Percentiles rank a stretch among this genome's conserved stretches.
Evolutionary conservation across 371 early-diverging fungal species (phyloP).

Genomic region (Apophysomyces variabilis): DNA sequence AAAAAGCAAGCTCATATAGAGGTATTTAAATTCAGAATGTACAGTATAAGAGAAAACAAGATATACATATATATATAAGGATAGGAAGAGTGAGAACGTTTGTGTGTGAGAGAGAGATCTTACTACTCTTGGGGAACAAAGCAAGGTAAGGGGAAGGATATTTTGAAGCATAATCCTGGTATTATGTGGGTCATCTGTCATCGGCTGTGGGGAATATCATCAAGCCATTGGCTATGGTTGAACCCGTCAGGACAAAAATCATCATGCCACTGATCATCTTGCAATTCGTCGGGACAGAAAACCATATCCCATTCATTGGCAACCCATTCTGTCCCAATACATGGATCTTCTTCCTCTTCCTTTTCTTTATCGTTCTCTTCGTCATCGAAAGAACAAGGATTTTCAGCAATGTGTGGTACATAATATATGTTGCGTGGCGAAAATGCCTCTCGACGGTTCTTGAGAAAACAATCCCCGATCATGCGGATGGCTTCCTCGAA

Average conservation of each 20-base stretch:
- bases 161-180: no score
- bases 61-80: neutral
- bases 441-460: conserved; percentile 19
- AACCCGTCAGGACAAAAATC: neutral
- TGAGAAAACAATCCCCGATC: conserved; percentile 21
- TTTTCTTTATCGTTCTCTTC: neutral
- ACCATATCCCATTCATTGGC: neutral
- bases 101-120: no score
- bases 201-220: neutral
- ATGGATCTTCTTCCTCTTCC: neutral
- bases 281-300: neutral
- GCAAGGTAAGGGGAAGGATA: no score
- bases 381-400: neutral
- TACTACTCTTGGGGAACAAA: no score
- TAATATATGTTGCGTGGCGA: conserved; percentile 35
- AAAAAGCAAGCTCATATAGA: no score
- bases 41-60: neutral
- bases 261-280: neutral
- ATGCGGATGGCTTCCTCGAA: conserved; percentile 28
- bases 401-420: conserved; percentile 15
- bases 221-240: neutral
- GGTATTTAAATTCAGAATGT: neutral
- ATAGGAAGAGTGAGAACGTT: neutral
- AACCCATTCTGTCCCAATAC: neutral
- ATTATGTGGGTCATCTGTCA: neutral